A percentile compares a stretch with the other conserved stretches of the same genome.
Evolutionary conservation across 768 basidiomycete genomes (phyloP).

Genomic region (Lentinula aciculospora): DNA sequence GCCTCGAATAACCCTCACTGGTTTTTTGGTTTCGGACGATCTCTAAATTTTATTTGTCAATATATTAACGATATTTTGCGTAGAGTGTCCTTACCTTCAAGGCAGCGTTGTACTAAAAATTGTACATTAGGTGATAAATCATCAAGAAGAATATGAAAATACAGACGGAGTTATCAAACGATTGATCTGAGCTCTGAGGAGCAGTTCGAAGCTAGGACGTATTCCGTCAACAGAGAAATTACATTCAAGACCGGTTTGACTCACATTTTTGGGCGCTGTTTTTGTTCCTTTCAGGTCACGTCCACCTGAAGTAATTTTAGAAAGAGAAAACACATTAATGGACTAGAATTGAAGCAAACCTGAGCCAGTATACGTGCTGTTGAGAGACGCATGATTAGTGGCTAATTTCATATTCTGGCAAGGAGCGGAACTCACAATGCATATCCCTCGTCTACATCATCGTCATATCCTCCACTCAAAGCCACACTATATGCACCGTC

Average conservation of each 20-base stretch:
- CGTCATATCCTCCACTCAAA: constrained; percentile 85
- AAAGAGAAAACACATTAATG: background rate
- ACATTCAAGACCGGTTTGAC: background rate
- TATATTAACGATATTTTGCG: background rate
- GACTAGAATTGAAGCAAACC: constrained; percentile 29
- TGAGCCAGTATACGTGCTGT: constrained; percentile 77
- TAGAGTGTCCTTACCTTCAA: constrained; percentile 1
- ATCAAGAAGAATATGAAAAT: background rate
- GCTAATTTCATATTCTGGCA: background rate
- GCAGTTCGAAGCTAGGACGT: constrained; percentile 75
- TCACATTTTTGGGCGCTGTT: constrained; percentile 75
- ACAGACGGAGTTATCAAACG: constrained; percentile 59
- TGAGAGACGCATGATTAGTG: background rate
- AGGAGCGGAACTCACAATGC: constrained; percentile 56
- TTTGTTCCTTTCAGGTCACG: constrained; percentile 85
- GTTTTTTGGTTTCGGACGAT: constrained; percentile 76
- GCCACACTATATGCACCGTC: constrained; percentile 82
- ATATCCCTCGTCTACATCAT: constrained; percentile 78
- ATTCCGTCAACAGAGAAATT: background rate
- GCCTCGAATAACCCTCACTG: constrained; percentile 84
- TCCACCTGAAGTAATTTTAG: constrained; percentile 46
- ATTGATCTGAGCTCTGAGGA: constrained; percentile 79
- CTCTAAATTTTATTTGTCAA: constrained; percentile 29
- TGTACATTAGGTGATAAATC: background rate
- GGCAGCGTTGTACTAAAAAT: constrained; percentile 31